Conservation (phyloP, 352 stramenopile species). For the Phytopythium oedochilum region DNA sequence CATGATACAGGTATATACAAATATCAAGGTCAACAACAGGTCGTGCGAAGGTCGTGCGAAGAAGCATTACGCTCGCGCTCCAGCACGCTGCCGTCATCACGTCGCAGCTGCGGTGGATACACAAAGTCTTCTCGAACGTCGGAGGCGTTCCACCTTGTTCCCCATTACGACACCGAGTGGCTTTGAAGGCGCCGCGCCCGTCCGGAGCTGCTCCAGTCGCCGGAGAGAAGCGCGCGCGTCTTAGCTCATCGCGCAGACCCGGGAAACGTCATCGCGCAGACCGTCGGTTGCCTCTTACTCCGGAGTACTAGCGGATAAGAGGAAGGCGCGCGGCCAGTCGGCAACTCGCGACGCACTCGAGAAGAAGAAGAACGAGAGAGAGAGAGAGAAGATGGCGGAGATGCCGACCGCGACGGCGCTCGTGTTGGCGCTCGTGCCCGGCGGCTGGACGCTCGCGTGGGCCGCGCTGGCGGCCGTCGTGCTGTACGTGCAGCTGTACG, state of each 20-base stretch:
- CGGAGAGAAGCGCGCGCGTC: not conserved
- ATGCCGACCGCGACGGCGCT: not conserved
- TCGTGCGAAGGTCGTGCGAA: too few species aligned
- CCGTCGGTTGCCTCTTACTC: not conserved
- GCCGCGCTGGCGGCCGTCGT: conserved; percentile 39
- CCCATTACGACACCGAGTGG: conserved; percentile 2
- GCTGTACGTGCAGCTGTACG: conserved; percentile 49
- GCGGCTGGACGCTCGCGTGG: conserved; percentile 30
- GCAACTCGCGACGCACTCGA: not conserved
- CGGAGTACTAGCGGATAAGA: not conserved
- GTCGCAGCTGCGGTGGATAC: not conserved
- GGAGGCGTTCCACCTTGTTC: not conserved
- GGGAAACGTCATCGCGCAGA: not conserved
- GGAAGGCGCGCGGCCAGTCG: not conserved
- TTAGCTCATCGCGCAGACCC: not conserved
- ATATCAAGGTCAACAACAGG: too few species aligned
- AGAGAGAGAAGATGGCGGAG: not conserved
- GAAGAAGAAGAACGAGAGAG: not conserved
- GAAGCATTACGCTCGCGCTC: too few species aligned
- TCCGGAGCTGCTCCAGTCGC: not conserved
- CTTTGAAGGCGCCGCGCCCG: too few species aligned
- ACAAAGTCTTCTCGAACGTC: not conserved
- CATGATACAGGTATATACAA: not conserved
- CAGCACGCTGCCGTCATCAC: conserved; percentile 2
- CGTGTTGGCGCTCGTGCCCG: not conserved